Conservation (phyloP, 176 grass and related monocot genomes). For the Thinopyrum elongatum region DNA sequence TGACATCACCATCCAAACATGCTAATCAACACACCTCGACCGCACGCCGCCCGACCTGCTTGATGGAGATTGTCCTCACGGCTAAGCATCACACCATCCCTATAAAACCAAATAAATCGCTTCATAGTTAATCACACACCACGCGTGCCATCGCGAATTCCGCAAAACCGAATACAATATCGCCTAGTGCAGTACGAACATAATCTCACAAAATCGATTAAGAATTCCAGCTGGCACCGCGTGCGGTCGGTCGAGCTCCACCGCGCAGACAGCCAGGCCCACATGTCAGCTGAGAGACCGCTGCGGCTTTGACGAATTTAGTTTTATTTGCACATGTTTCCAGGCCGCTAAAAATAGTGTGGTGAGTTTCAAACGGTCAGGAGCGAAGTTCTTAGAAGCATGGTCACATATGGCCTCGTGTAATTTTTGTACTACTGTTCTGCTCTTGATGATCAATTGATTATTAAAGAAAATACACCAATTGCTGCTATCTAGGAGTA, state of each 20-base stretch:
- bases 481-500: background rate
- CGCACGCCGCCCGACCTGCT: background rate
- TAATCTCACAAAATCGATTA: background rate
- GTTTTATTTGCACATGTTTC: background rate
- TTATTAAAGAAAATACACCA: background rate
- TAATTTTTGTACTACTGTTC: background rate
- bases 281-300: background rate
- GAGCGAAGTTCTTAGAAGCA: slow-evolving; percentile 28
- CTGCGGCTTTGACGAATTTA: background rate
- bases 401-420: background rate
- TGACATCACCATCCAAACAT: slow-evolving; percentile 15
- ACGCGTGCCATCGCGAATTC: background rate
- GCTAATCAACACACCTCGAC: background rate
- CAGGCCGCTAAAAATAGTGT: background rate
- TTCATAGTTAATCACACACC: background rate
- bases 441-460: too few relatives aligned
- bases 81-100: slow-evolving; percentile 1
- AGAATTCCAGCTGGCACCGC: background rate
- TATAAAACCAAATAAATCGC: background rate
- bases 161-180: background rate
- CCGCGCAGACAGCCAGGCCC: fast-evolving
- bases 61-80: slow-evolving; percentile 8
- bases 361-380: slow-evolving; percentile 13
- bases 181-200: background rate
- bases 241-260: background rate